Evolutionary conservation across 2,329 filamentous ascomycete species (phyloP).

Genomic region (Magnaporthiopsis incrustans): DNA sequence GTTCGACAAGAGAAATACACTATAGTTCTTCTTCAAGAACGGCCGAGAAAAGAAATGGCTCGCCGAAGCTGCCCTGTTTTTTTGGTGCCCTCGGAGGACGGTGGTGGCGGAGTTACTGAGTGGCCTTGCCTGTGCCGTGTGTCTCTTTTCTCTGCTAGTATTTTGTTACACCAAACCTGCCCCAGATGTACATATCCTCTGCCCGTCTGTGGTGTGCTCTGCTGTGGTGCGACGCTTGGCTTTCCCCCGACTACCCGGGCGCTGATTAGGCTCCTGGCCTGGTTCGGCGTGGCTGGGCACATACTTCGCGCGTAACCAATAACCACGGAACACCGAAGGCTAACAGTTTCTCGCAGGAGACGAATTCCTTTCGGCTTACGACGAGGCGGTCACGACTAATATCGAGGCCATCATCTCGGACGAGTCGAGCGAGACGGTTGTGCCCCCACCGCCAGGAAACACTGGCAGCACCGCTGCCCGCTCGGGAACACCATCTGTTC

Average conservation of each 20-base stretch:
- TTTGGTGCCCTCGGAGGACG: conserved; percentile 42
- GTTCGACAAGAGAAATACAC: conserved; percentile 8
- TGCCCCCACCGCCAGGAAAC: conserved; percentile 22
- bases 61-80: background rate
- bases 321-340: conserved; percentile 21
- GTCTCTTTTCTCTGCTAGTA: background rate
- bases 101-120: conserved; percentile 38
- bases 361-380: conserved; percentile 52
- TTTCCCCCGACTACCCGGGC: conserved; percentile 1
- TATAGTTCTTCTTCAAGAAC: conserved; percentile 6
- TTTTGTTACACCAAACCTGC: background rate
- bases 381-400: conserved; percentile 49
- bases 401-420: conserved; percentile 64
- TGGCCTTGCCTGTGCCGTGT: conserved; percentile 3
- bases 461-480: conserved; percentile 14
- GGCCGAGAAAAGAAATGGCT: background rate
- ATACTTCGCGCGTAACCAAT: background rate
- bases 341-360: conserved; percentile 43
- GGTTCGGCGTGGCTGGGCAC: background rate
- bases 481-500: conserved; percentile 29
- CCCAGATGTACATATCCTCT: conserved; percentile 34
- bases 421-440: conserved; percentile 24
- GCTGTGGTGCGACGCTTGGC: conserved; percentile 1
- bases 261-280: background rate
- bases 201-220: background rate